Conservation (phyloP, 371 early-diverging fungal genomes). For the Mucor piriformis region DNA sequence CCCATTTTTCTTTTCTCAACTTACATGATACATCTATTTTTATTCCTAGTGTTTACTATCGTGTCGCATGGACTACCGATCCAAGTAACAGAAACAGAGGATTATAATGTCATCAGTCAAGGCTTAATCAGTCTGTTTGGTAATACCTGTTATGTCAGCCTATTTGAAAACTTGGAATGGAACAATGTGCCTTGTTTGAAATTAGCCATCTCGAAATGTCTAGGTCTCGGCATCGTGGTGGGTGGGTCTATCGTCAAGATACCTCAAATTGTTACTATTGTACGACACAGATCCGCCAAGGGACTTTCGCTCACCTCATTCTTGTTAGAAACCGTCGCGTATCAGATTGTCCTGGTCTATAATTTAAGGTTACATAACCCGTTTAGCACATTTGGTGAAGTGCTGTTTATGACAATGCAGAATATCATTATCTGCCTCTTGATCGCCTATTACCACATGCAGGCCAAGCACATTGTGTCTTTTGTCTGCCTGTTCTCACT, state of each 20-base stretch:
- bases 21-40: too few relatives aligned
- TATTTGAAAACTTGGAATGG: conserved; percentile 71
- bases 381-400: conserved; percentile 94
- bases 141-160: conserved; percentile 66
- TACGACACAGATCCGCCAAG: conserved; percentile 68
- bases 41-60: too few relatives aligned
- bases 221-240: conserved; percentile 90
- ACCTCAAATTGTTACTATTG: conserved; percentile 93
- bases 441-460: conserved; percentile 57
- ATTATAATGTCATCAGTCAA: conserved; percentile 27
- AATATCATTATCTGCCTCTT: conserved; percentile 75
- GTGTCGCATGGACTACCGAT: neutral
- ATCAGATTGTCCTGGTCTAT: conserved; percentile 81
- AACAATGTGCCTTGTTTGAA: conserved; percentile 77
- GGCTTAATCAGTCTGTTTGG: conserved; percentile 71
- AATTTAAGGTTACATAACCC: conserved; percentile 82
- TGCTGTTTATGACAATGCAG: conserved; percentile 72
- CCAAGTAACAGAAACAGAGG: neutral
- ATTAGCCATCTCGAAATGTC: conserved; percentile 82
- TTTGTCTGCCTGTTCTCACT: neutral
- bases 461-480: neutral
- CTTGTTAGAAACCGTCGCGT: conserved; percentile 82
- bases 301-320: conserved; percentile 84
- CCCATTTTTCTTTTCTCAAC: too few relatives aligned
- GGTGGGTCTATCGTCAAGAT: conserved; percentile 92